Evolutionary conservation across 164 flowering plant species (phyloP).

Genomic region (Macadamia integrifolia): DNA sequence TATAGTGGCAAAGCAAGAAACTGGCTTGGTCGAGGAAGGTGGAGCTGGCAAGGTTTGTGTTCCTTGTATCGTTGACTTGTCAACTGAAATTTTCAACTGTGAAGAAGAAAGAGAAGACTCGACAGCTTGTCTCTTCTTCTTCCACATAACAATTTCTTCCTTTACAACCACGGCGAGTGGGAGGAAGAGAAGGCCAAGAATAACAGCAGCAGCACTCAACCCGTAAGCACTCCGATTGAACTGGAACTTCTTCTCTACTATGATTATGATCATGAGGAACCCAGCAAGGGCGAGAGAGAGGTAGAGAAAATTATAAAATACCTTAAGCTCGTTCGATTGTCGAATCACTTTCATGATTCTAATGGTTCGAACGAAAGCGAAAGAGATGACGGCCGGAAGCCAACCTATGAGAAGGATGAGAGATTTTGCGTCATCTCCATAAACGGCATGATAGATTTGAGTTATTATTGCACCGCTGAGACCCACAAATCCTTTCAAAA

Average conservation of each 20-base stretch:
- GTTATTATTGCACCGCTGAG: slow-evolving; percentile 65
- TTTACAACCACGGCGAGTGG: slow-evolving; percentile 23
- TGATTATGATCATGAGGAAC: slow-evolving; percentile 30
- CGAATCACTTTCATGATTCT: slow-evolving; percentile 26
- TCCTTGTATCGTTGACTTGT: slow-evolving; percentile 2
- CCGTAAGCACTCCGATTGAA: slow-evolving; percentile 14
- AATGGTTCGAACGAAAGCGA: slow-evolving; percentile 22
- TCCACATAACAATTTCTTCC: slow-evolving; percentile 20
- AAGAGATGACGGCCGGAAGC: slow-evolving; percentile 33
- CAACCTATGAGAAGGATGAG: slow-evolving; percentile 26
- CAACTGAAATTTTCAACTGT: slow-evolving; percentile 3
- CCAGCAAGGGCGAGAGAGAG: slow-evolving; percentile 33
- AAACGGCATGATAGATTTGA: slow-evolving; percentile 49
- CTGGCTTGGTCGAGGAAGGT: background rate
- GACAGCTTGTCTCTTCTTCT: slow-evolving; percentile 6
- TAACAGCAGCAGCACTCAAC: slow-evolving; percentile 14
- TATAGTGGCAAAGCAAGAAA: slow-evolving; percentile 19
- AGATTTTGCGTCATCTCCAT: slow-evolving; percentile 25
- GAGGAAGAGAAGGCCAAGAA: slow-evolving; percentile 19
- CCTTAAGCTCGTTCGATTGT: slow-evolving; percentile 23
- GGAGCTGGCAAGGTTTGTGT: background rate
- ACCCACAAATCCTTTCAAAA: slow-evolving; percentile 57
- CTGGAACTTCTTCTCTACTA: slow-evolving; percentile 20
- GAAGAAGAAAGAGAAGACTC: background rate
- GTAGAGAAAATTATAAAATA: slow-evolving; percentile 30